Base-by-base conservation (phyloP, 257 asterid genomes). In the Solanum dulcamara region DNA sequence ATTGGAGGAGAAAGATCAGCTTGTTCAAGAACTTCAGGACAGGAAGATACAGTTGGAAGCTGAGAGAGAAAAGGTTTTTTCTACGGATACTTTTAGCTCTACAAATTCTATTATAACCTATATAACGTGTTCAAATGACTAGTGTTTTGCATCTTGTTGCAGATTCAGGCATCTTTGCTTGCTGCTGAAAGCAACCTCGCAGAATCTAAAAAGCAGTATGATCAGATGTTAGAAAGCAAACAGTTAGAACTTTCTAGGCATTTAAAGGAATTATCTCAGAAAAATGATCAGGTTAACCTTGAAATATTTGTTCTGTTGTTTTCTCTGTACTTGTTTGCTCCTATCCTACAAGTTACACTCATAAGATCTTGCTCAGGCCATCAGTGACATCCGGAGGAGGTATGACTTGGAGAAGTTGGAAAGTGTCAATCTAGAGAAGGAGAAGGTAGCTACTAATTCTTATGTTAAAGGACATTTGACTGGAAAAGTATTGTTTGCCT, bases 261-360 rank as follows among this genome's bases (percentile, higher is more conserved):
- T 90, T 88, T 97, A 92, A 97, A 97, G 89, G 99, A 97, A 90
- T 93, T 97, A 88, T 97, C 99, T 84, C 98, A 90, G 89, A 93
- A 91, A 88, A 97, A 95, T 89, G 99, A 97, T 87, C 96, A 93
- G 98, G 99, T 95, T 74, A 74, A 74, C 59, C 83, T 81, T 86
- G 11, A 28, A 30, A 28, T 48, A 10, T 48, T 48, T 9, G 24
- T 42, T 53, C 71, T 12, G 70, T 18, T 83, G 50, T 72, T 81
- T 67, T 85, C 64, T 84, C 66, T 84, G 66, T 57, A 77, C 74
- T 15, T 64, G 64, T 79, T 79, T 79, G 30, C 84, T 74, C 48
- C 85, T 81, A 77, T 26, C 81, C 72, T 84, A 71, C 37, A 86
- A 85, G 79, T 88, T 87, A 89, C 42, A 62, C 60, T 87, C 46